Conservation (phyloP, 2,329 filamentous ascomycete genomes). For the Diaporthe caulivora region DNA sequence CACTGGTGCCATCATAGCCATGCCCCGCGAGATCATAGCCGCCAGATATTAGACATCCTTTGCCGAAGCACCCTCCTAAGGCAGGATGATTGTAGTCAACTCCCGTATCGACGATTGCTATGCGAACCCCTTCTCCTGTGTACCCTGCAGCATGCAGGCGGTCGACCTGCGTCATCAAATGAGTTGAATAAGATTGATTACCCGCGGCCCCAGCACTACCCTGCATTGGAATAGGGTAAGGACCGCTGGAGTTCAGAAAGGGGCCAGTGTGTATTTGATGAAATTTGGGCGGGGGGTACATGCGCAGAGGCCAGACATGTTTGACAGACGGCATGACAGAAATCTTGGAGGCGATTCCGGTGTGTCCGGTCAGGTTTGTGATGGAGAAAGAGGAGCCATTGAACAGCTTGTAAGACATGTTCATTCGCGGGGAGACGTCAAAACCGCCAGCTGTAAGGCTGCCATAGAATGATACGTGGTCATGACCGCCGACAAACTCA, state of each 20-base stretch:
- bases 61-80: constrained; percentile 65
- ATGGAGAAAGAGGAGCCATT: constrained; percentile 43
- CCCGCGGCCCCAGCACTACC: not conserved
- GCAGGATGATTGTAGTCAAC: constrained; percentile 65
- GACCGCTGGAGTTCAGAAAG: not conserved
- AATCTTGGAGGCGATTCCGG: constrained; percentile 41
- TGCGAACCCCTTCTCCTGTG: constrained; percentile 58
- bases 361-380: constrained; percentile 29
- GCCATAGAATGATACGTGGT: constrained; percentile 41
- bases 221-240: not conserved
- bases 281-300: constrained; percentile 34
- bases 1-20: constrained; percentile 39
- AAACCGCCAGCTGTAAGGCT: constrained; percentile 38
- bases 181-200: constrained; percentile 41
- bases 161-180: constrained; percentile 53
- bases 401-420: constrained; percentile 42
- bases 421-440: constrained; percentile 40
- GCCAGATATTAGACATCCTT: constrained; percentile 59
- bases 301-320: constrained; percentile 48
- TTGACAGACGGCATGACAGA: constrained; percentile 44
- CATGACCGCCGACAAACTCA: constrained; percentile 42
- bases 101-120: constrained; percentile 56
- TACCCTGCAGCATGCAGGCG: constrained; percentile 56
- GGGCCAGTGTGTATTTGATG: not conserved
- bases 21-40: constrained; percentile 63